Conservation (phyloP, 2,329 filamentous ascomycete species). For the Colletotrichum sp. region DNA sequence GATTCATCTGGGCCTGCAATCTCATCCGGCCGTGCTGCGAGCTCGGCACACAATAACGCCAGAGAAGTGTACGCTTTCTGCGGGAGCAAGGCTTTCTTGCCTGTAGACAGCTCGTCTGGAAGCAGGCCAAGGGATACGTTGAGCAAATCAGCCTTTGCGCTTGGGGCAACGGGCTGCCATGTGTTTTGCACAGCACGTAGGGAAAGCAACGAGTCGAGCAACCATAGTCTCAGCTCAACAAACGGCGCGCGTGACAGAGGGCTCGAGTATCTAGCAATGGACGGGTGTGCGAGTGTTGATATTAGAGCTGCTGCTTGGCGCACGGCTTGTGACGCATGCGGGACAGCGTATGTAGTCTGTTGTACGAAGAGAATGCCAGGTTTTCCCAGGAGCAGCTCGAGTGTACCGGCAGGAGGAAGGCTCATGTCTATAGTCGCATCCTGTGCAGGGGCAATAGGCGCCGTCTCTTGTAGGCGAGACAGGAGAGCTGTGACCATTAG, state of each 20-base stretch:
- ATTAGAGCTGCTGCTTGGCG: constrained; percentile 51
- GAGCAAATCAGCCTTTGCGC: background rate
- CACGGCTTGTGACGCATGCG: constrained; percentile 46
- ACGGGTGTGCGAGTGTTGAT: constrained; percentile 46
- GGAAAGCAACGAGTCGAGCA: constrained; percentile 53
- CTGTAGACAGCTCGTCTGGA: background rate
- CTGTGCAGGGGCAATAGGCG: constrained; percentile 27
- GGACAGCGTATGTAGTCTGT: constrained; percentile 45
- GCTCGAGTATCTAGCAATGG: constrained; percentile 36
- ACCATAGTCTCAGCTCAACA: constrained; percentile 49
- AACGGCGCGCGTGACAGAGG: constrained; percentile 38
- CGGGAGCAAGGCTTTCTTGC: constrained; percentile 22
- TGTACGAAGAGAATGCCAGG: constrained; percentile 22
- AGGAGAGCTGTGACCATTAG: constrained; percentile 34
- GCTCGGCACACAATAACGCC: constrained; percentile 47
- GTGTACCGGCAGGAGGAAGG: constrained; percentile 44
- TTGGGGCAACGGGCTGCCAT: constrained; percentile 33
- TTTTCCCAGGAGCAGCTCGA: constrained; percentile 38
- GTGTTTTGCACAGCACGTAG: constrained; percentile 44
- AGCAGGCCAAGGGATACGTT: background rate
- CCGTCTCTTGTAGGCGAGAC: constrained; percentile 38
- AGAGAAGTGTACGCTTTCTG: constrained; percentile 44
- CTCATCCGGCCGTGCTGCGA: constrained; percentile 36
- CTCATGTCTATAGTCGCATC: constrained; percentile 32
- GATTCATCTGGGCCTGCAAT: constrained; percentile 31